Conservation (phyloP, 2,329 filamentous ascomycete genomes). For the Pseudogymnoascus sp. region DNA sequence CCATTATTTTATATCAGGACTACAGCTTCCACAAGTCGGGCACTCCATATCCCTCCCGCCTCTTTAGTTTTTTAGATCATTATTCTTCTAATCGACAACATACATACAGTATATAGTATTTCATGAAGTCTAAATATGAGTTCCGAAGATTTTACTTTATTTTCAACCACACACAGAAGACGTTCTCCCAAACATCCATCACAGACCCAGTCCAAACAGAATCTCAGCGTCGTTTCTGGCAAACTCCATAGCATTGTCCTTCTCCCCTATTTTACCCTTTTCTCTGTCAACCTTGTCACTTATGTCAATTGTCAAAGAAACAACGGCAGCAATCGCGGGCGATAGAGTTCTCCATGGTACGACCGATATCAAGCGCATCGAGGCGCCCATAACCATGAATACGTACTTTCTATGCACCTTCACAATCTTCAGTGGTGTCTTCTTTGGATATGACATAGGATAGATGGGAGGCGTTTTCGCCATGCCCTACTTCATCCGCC, state of each 20-base stretch:
- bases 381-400: slow-evolving; percentile 48
- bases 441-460: slow-evolving; percentile 60
- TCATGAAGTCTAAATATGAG: background rate
- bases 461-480: slow-evolving; percentile 54
- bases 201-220: background rate
- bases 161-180: background rate
- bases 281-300: background rate
- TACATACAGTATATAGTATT: background rate
- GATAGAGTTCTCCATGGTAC: slow-evolving; percentile 13
- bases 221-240: background rate
- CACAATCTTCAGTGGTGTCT: slow-evolving; percentile 52
- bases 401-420: slow-evolving; percentile 60
- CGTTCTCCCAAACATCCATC: background rate
- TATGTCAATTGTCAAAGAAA: background rate
- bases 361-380: slow-evolving; percentile 48
- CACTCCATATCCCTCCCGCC: background rate
- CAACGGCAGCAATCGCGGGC: slow-evolving; percentile 25
- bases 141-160: background rate
- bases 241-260: background rate
- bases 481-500: slow-evolving; percentile 41
- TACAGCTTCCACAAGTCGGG: background rate
- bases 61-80: background rate
- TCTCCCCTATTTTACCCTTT: background rate
- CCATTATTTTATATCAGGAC: background rate
- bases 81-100: background rate